Evolutionary conservation across 148 eudicot genomes (phyloP), one percentile per base, ranked within the genome.

Genomic region (Camellia granthamiana): DNA sequence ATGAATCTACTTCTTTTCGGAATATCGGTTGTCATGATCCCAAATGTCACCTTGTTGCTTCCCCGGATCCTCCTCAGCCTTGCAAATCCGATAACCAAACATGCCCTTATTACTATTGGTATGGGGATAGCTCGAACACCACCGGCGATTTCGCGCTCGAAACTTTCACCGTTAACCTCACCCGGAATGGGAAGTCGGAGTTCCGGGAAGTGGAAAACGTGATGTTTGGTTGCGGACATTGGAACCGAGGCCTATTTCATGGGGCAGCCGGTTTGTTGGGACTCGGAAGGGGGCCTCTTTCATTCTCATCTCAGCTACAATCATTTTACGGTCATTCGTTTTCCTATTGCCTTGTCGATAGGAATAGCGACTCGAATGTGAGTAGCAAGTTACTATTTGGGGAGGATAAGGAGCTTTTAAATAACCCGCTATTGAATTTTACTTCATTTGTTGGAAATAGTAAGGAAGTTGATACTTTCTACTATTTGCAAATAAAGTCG

Each of bases 161-260:
- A 84, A 93, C 97, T 0, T 96, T 96, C 72, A 96, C 97, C 0
- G 94, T 96, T 11, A 96, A 96, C 74, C 78, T 96, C 10, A 93
- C 99, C 67, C 38, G 92, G 92, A 64, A 30, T 30, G 38, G 38
- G 38, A 74, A 76, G 1, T 83, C 91, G 0, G 89, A 84, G 85
- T 89, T 87, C 72, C 86, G 76, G 81, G 87, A 70, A 70, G 91
- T 91, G 43, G 89, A 93, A 41, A 86, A 96, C 80, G 85, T 96
- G 77, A 96, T 96, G 98, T 96, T 96, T 60, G 99, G 99, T 0
- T 91, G 97, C 74, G 99, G 99, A 5, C 99, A 96, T 83, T 96
- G 98, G 99, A 96, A 96, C 64, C 87, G 98, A 7, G 99, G 99
- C 3, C 86, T 94, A 5, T 96, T 96, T 78, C 98, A 94, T 80